A percentile compares a stretch with the other conserved stretches of the same genome.
Conservation (phyloP, 75 land plant species). For the Isoetes taiwanensis region DNA sequence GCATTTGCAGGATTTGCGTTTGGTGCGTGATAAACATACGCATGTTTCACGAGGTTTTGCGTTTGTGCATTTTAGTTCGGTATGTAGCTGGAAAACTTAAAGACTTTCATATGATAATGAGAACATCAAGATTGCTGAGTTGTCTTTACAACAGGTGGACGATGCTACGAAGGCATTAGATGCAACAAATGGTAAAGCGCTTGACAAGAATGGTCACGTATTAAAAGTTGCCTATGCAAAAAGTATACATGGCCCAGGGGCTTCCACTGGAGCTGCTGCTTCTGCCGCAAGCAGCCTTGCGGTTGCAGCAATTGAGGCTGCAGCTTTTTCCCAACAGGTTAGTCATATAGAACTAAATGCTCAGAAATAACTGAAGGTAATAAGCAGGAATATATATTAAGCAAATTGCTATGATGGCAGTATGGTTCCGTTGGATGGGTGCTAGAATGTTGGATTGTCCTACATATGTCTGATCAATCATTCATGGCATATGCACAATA, state of each 20-base stretch:
- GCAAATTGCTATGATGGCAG: too few relatives aligned
- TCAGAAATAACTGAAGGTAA: too few relatives aligned
- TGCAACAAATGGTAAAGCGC: background rate
- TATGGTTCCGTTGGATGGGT: too few relatives aligned
- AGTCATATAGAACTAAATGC: too few relatives aligned
- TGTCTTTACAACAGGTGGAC: background rate
- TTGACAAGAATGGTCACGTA: slow-evolving; percentile 1
- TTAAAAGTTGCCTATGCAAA: slow-evolving; percentile 1
- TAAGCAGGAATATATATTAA: too few relatives aligned
- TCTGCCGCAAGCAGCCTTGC: slow-evolving; percentile 62
- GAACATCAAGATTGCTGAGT: background rate
- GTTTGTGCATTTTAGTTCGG: slow-evolving; percentile 1
- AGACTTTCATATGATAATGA: background rate
- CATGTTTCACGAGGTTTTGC: slow-evolving; percentile 8
- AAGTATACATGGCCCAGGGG: background rate
- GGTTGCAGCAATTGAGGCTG: slow-evolving; percentile 98
- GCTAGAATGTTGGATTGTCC: too few relatives aligned
- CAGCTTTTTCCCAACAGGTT: slow-evolving; percentile 94
- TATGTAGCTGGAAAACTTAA: background rate
- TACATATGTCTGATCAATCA: too few relatives aligned
- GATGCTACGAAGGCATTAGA: slow-evolving; percentile 5
- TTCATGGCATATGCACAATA: too few relatives aligned
- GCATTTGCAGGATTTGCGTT: slow-evolving; percentile 8
- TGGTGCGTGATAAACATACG: background rate
- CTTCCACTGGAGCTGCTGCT: slow-evolving; percentile 39